phyloP scores from a whole-genome alignment of 148 eudicot species.

The Polygonum aviculare region DNA sequence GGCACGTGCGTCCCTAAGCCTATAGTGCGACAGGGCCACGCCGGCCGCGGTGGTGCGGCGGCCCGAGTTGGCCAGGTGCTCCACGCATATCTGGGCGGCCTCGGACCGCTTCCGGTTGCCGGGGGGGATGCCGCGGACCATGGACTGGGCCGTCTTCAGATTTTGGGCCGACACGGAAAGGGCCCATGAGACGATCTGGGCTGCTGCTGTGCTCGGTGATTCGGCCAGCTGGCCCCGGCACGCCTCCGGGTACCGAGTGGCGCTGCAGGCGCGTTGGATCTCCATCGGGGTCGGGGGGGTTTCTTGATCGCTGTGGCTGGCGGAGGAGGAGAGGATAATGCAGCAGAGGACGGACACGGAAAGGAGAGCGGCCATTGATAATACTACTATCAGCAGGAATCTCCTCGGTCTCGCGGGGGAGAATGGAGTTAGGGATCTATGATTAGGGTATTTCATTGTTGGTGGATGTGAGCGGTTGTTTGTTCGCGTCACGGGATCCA shows the following conservation, averaged over 20 bases:
- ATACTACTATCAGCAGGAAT: constrained; percentile 9
- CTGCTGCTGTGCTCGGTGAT: constrained; percentile 20
- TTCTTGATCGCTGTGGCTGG: neutral
- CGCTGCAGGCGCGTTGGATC: constrained; percentile 45
- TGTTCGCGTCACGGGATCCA: neutral
- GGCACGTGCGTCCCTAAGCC: constrained; percentile 55
- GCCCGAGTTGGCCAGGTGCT: constrained; percentile 32
- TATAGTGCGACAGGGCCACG: constrained; percentile 31
- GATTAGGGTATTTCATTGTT: neutral
- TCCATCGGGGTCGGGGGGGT: constrained; percentile 7
- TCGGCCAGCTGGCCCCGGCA: constrained; percentile 35
- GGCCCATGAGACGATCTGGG: constrained; percentile 36
- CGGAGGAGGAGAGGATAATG: constrained; percentile 24
- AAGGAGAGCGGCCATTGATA: constrained; percentile 25
- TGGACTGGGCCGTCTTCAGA: constrained; percentile 34
- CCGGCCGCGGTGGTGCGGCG: constrained; percentile 22
- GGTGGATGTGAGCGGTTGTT: neutral
- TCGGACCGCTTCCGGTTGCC: constrained; percentile 38
- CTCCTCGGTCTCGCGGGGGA: neutral
- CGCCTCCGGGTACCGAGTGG: constrained; percentile 41
- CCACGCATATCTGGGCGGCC: constrained; percentile 52
- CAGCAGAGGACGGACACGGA: constrained; percentile 17
- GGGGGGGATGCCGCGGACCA: constrained; percentile 43
- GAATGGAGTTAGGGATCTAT: neutral
- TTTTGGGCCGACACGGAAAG: constrained; percentile 23